A percentile compares a stretch with the other conserved stretches of the same genome.
phyloP scores from a whole-genome alignment of 805 yeast genomes.

The Candida arabinofermentans region DNA sequence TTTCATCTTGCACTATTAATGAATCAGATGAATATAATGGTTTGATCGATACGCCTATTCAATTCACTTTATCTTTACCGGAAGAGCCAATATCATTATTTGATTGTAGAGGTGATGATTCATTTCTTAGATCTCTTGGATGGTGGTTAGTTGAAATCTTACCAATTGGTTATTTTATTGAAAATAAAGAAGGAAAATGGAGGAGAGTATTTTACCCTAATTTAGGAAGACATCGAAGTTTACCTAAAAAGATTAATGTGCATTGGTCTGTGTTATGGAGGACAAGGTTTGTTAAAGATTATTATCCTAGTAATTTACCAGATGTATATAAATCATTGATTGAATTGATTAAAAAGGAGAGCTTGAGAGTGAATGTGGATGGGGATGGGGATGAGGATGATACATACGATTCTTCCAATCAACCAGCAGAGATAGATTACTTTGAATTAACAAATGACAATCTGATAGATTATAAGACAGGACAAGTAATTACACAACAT shows the following conservation, averaged over 20 bases:
- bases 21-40: constrained; percentile 5
- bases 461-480: constrained; percentile 17
- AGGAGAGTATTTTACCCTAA: constrained; percentile 48
- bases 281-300: constrained; percentile 41
- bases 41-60: constrained; percentile 12
- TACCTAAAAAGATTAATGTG: constrained; percentile 41
- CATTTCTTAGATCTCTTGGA: constrained; percentile 25
- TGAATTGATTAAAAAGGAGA: constrained; percentile 4
- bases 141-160: constrained; percentile 66
- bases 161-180: constrained; percentile 53
- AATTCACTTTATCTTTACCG: constrained; percentile 20
- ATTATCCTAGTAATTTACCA: constrained; percentile 44
- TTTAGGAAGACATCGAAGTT: constrained; percentile 46
- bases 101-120: constrained; percentile 38
- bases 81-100: constrained; percentile 20
- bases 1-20: background rate
- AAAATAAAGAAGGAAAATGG: constrained; percentile 48
- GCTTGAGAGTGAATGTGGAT: background rate
- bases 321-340: constrained; percentile 23
- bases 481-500: constrained; percentile 12
- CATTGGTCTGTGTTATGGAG: constrained; percentile 69
- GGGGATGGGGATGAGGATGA: constrained; percentile 1
- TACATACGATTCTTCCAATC: too few species aligned
- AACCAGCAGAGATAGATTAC: constrained; percentile 2
- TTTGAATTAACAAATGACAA: constrained; percentile 15